phyloP scores from a whole-genome alignment of 2,329 filamentous ascomycete species.

The Grosmannia clavigera region DNA sequence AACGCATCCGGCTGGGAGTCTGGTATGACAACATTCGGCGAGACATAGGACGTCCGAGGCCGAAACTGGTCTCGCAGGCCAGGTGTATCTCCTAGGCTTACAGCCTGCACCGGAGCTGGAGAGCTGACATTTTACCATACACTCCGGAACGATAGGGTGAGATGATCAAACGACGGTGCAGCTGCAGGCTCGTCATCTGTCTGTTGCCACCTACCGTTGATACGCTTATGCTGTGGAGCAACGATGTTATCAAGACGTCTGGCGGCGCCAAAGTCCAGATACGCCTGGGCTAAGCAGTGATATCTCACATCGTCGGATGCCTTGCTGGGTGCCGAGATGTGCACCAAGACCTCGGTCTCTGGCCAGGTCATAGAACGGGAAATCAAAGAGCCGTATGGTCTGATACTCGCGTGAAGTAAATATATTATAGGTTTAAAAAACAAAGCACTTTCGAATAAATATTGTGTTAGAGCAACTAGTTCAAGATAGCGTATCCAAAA shows the following conservation, averaged over 20 bases:
- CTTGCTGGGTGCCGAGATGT: conserved; percentile 38
- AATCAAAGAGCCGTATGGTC: not conserved
- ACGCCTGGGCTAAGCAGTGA: conserved; percentile 35
- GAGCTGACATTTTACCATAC: conserved; percentile 19
- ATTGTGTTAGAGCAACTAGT: too few species aligned
- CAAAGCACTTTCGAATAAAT: not conserved
- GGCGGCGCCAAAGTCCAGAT: conserved; percentile 32
- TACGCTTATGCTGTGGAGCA: not conserved
- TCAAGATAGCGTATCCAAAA: not conserved
- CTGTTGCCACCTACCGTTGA: not conserved
- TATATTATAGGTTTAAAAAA: not conserved
- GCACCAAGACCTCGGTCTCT: conserved; percentile 42
- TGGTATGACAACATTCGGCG: conserved; percentile 24
- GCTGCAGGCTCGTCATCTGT: not conserved
- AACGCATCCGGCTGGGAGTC: conserved; percentile 38
- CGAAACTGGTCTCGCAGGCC: not conserved
- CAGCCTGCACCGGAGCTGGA: conserved; percentile 10
- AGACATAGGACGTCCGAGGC: conserved; percentile 4
- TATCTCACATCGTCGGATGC: conserved; percentile 35
- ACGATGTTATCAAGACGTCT: not conserved
- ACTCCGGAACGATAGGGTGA: conserved; percentile 19
- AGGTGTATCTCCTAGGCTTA: not conserved
- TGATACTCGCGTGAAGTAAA: not conserved
- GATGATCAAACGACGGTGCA: conserved; percentile 11
- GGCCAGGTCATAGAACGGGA: conserved; percentile 6